phyloP scores from a whole-genome alignment of 352 stramenopile genomes.

The Pythium vanterpoolii region DNA sequence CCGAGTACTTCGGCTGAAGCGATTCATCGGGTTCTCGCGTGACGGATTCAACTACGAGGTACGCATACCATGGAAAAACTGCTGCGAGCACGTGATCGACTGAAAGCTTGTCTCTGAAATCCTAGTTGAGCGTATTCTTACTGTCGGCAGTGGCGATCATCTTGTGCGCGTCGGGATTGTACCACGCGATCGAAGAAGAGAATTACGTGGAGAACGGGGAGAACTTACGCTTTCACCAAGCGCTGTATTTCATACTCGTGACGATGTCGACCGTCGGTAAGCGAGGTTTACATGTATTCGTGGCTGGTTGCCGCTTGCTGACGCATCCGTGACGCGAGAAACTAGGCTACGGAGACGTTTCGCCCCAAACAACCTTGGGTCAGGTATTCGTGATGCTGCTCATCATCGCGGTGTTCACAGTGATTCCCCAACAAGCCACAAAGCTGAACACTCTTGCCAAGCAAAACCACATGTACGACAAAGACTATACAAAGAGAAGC shows the following conservation, averaged over 20 bases:
- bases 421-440: constrained; percentile 51
- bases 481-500: constrained; percentile 34
- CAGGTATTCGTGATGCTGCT: constrained; percentile 70
- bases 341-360: constrained; percentile 66
- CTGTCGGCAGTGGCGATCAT: constrained; percentile 59
- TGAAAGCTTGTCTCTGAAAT: background rate
- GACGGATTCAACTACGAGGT: constrained; percentile 77
- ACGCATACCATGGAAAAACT: background rate
- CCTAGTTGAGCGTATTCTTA: constrained; percentile 59
- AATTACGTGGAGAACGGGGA: constrained; percentile 32
- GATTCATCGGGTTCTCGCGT: constrained; percentile 57
- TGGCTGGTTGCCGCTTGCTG: background rate
- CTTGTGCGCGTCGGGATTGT: constrained; percentile 62
- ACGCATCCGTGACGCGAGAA: background rate
- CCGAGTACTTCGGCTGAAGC: constrained; percentile 52
- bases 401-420: constrained; percentile 67
- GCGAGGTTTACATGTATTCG: background rate
- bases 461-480: constrained; percentile 55
- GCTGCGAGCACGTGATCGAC: no score
- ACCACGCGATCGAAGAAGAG: constrained; percentile 55
- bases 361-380: constrained; percentile 42
- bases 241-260: constrained; percentile 75
- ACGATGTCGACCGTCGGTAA: constrained; percentile 68
- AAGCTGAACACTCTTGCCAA: constrained; percentile 65
- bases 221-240: constrained; percentile 51